phyloP scores from a whole-genome alignment of 352 stramenopile genomes.

The Pythium apleroticum region DNA sequence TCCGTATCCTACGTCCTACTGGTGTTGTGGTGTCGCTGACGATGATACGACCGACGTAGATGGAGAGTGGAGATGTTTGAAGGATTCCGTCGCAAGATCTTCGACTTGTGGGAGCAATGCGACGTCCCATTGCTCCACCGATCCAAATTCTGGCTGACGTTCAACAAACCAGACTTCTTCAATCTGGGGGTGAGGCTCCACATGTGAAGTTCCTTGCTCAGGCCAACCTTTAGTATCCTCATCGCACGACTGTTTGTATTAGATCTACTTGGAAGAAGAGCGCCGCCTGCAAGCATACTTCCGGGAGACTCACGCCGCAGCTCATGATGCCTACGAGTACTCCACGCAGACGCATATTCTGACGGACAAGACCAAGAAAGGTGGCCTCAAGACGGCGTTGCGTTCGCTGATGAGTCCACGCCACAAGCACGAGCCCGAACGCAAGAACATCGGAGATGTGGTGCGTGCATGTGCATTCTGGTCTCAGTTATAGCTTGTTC shows the following conservation, averaged over 20 bases:
- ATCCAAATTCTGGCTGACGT: conserved; percentile 84
- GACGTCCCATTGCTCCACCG: conserved; percentile 68
- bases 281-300: conserved; percentile 42
- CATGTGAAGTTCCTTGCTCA: not conserved
- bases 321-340: conserved; percentile 44
- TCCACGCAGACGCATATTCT: conserved; percentile 29
- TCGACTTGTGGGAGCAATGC: conserved; percentile 64
- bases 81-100: conserved; percentile 54
- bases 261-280: conserved; percentile 75
- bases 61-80: conserved; percentile 68
- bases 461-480: conserved; percentile 26
- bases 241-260: not conserved
- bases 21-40: not conserved
- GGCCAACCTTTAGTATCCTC: not conserved
- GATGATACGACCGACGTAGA: conserved; percentile 20
- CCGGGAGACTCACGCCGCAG: conserved; percentile 30
- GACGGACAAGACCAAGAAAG: conserved; percentile 23
- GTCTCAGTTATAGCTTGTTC: not conserved
- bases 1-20: no score
- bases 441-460: conserved; percentile 34
- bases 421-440: conserved; percentile 15
- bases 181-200: conserved; percentile 51
- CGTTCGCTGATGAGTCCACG: conserved; percentile 33
- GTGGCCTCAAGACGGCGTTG: conserved; percentile 26
- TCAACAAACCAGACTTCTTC: conserved; percentile 73